A percentile compares a stretch with the other conserved stretches of the same genome.
These are phyloP conservation scores for Nigrospora osmanthi DNA, from an alignment of 2,329 filamentous ascomycete genomes.

Conservation along the genomic window DNA sequence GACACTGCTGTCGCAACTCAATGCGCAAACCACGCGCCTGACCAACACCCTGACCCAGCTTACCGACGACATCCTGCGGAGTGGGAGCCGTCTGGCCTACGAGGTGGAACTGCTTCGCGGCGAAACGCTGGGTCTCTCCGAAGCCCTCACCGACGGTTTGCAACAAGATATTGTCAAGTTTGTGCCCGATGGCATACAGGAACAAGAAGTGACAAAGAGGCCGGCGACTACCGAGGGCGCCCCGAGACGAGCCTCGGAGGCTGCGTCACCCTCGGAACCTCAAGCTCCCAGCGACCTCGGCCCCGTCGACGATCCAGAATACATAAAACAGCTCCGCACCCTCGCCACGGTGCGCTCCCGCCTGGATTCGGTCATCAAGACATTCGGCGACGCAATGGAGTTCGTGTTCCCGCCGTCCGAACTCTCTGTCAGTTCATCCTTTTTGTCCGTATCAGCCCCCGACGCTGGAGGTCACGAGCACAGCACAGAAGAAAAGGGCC, in stretches of 20 bases:
- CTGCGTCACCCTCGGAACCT: constrained; percentile 6
- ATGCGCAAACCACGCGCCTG: constrained; percentile 77
- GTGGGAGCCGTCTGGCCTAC: constrained; percentile 81
- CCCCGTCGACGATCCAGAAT: constrained; percentile 39
- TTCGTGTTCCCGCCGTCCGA: constrained; percentile 89
- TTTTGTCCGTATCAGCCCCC: constrained; percentile 84
- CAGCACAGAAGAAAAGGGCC: constrained; percentile 78
- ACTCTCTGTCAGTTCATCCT: constrained; percentile 72
- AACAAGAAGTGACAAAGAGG: constrained; percentile 17
- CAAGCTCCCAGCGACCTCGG: constrained; percentile 10
- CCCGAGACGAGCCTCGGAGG: constrained; percentile 13
- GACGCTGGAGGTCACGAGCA: constrained; percentile 56
- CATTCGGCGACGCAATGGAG: constrained; percentile 92
- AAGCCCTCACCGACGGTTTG: constrained; percentile 67
- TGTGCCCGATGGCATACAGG: constrained; percentile 44
- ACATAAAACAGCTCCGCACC: constrained; percentile 73
- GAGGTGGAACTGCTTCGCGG: constrained; percentile 91
- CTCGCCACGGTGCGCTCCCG: constrained; percentile 74
- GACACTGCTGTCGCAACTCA: constrained; percentile 77
- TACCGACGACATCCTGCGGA: constrained; percentile 90
- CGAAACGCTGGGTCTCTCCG: constrained; percentile 73
- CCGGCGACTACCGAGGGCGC: constrained; percentile 5
- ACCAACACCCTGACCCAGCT: constrained; percentile 77
- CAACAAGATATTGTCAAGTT: constrained; percentile 67
- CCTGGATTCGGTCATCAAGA: constrained; percentile 83